Evolutionary conservation across 2,329 filamentous ascomycete species (phyloP).

Genomic region (Hypomyces perniciosus): DNA sequence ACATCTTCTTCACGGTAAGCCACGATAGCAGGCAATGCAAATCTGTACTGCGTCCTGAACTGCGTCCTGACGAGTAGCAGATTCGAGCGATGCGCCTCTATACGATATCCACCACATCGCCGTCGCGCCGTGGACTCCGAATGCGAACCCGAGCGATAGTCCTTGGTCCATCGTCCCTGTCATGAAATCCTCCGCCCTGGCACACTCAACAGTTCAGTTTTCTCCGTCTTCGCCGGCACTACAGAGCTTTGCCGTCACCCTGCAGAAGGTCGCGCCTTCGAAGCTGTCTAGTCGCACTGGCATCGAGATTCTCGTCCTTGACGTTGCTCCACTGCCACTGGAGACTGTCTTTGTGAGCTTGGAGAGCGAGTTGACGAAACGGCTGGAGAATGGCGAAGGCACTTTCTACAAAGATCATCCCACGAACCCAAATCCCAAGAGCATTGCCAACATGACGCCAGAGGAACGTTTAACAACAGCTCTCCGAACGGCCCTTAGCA

Average conservation of each 20-base stretch:
- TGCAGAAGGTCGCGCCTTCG: conserved; percentile 69
- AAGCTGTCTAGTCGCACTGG: conserved; percentile 67
- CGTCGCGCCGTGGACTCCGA: conserved; percentile 67
- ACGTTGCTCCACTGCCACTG: conserved; percentile 71
- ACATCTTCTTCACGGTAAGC: conserved; percentile 48
- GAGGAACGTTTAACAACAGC: conserved; percentile 58
- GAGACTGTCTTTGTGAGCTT: conserved; percentile 84
- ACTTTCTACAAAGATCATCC: conserved; percentile 68
- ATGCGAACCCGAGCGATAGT: conserved; percentile 50
- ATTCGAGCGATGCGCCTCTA: conserved; percentile 28
- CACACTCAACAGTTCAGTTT: conserved; percentile 74
- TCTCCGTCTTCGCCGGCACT: conserved; percentile 66
- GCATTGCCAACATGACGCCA: conserved; percentile 31
- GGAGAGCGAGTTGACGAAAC: conserved; percentile 71
- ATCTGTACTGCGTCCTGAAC: not conserved
- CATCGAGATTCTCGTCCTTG: conserved; percentile 77
- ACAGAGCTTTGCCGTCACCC: conserved; percentile 69
- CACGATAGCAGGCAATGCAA: not conserved
- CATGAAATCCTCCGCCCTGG: conserved; percentile 55
- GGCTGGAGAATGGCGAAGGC: conserved; percentile 75
- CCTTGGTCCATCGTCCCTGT: conserved; percentile 85
- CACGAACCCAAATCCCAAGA: conserved; percentile 32
- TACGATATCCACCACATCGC: conserved; percentile 57
- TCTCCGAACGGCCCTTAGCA: conserved; percentile 67
- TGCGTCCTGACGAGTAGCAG: conserved; percentile 15